These are phyloP conservation scores for Pyronema domesticum DNA, from an alignment of 495 filamentous ascomycete genomes.

Conservation along the genomic window DNA sequence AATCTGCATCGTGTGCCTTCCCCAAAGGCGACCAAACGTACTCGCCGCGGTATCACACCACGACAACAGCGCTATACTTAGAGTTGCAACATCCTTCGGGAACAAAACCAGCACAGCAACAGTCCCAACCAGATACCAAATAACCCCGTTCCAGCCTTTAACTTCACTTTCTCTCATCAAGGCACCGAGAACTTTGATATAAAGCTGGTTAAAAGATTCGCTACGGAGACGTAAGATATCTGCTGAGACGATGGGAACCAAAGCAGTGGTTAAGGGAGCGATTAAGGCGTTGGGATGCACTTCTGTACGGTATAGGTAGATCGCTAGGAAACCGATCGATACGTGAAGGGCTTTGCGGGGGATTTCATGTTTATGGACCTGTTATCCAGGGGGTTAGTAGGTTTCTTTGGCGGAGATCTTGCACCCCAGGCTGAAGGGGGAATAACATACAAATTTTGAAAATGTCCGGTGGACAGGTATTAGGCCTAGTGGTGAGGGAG, in stretches of 20 bases:
- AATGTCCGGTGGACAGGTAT: slow-evolving; percentile 81
- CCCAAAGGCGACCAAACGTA: slow-evolving; percentile 76
- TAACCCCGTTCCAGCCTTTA: slow-evolving; percentile 80
- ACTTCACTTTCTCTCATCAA: slow-evolving; percentile 96
- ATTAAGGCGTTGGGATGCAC: slow-evolving; percentile 56
- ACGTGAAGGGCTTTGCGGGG: slow-evolving; percentile 67
- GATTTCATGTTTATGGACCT: slow-evolving; percentile 56
- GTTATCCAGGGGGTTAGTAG: not conserved
- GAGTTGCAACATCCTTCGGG: slow-evolving; percentile 84
- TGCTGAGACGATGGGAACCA: slow-evolving; percentile 73
- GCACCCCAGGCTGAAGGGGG: not conserved
- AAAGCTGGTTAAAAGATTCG: slow-evolving; percentile 64
- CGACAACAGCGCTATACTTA: slow-evolving; percentile 72
- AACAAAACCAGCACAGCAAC: slow-evolving; percentile 72
- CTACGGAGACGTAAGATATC: slow-evolving; percentile 71
- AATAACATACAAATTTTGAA: slow-evolving; percentile 39
- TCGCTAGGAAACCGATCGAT: slow-evolving; percentile 84
- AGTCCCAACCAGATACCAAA: slow-evolving; percentile 84
- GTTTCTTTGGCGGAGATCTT: not conserved
- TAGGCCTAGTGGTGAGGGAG: slow-evolving; percentile 76
- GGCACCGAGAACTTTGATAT: slow-evolving; percentile 66
- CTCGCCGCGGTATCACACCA: slow-evolving; percentile 97
- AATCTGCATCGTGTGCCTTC: slow-evolving; percentile 69
- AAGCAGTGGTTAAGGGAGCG: slow-evolving; percentile 58
- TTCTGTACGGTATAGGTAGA: slow-evolving; percentile 63